phyloP scores from a whole-genome alignment of 179 eudicot genomes.

The Silene vulgaris region DNA sequence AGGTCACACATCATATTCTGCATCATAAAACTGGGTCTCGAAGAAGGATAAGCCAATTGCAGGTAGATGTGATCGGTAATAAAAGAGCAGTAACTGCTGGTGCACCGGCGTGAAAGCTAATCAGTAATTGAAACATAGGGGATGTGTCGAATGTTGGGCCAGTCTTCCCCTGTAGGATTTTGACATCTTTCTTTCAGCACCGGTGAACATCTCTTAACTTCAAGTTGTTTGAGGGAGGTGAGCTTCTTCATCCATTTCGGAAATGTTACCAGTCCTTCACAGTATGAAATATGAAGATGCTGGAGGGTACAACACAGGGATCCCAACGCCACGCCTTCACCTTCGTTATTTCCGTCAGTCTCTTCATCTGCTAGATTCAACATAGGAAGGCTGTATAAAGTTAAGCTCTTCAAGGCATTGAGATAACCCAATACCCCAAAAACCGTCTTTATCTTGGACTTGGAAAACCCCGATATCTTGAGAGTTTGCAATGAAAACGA shows the following conservation, averaged over 20 bases:
- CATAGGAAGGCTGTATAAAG: not conserved
- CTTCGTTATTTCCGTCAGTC: not conserved
- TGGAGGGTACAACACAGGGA: slow-evolving; percentile 17
- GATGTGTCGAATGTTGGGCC: slow-evolving; percentile 26
- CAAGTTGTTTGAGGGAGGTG: slow-evolving; percentile 12
- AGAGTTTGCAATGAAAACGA: slow-evolving; percentile 15
- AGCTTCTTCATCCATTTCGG: slow-evolving; percentile 37
- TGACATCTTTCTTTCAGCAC: slow-evolving; percentile 15
- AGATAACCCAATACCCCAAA: slow-evolving; percentile 13
- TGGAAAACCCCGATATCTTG: too few species aligned
- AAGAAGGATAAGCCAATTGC: too few species aligned
- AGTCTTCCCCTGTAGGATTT: slow-evolving; percentile 20
- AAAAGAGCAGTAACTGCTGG: too few species aligned
- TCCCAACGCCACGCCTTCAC: slow-evolving; percentile 13
- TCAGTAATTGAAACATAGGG: not conserved
- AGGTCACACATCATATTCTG: too few species aligned
- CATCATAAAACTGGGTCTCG: too few species aligned
- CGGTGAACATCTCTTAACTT: not conserved
- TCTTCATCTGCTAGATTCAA: not conserved
- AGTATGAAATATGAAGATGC: not conserved
- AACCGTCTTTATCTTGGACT: slow-evolving; percentile 3
- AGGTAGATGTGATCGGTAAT: too few species aligned
- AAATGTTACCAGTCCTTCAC: not conserved
- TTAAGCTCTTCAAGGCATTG: slow-evolving; percentile 17
- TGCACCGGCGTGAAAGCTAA: too few species aligned